These are phyloP conservation scores for Pachyrhizus erosus DNA, from an alignment of 306 rosid genomes.

Conservation along the genomic window DNA sequence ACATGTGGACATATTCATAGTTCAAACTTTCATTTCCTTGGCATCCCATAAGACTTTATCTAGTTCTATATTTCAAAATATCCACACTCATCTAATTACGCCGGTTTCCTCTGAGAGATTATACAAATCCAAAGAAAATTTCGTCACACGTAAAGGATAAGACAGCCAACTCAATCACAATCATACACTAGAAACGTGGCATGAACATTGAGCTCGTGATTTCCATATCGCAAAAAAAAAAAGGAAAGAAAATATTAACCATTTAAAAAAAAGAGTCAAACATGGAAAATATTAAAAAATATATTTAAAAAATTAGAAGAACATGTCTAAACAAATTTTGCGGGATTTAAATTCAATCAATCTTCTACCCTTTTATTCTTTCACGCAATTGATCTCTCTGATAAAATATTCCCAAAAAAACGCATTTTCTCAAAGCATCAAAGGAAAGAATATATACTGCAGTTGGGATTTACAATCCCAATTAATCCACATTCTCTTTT, in stretches of 20 bases:
- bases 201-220: neutral
- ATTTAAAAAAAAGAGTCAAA: conserved; percentile 15
- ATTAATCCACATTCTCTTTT: conserved; percentile 5
- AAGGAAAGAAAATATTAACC: neutral
- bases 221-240: conserved; percentile 7
- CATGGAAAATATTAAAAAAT: conserved; percentile 21
- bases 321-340: neutral
- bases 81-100: neutral
- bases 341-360: neutral
- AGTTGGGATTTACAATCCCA: conserved; percentile 32
- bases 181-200: neutral
- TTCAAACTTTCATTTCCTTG: neutral
- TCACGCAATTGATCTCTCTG: neutral
- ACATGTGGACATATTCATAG: neutral
- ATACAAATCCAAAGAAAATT: conserved; percentile 5
- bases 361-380: neutral
- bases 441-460: neutral
- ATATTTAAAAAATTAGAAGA: conserved; percentile 1
- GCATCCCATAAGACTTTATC: neutral
- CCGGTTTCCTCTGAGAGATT: neutral
- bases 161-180: conserved; percentile 27
- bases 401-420: conserved; percentile 3
- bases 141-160: conserved; percentile 19
- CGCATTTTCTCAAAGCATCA: neutral
- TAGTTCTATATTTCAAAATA: neutral